Evolutionary conservation across 1,284 basidiomycete genomes (phyloP).

Genomic region (Apiotrichum sp.): DNA sequence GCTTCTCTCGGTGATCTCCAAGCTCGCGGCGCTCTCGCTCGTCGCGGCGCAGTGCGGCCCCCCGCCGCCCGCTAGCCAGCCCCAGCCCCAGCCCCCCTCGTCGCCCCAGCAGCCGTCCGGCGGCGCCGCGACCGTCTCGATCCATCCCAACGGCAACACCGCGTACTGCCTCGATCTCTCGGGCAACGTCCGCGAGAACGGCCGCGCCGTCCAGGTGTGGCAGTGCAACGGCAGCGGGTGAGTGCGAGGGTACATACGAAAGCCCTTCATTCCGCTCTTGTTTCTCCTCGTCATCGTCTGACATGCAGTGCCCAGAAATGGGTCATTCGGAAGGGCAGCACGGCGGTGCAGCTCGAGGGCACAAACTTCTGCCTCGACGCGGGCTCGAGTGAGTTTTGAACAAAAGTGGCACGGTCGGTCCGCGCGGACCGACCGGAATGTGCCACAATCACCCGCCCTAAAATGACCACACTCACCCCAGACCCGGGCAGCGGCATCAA

Average conservation of each 20-base stretch:
- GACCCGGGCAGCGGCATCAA: slow-evolving; percentile 6
- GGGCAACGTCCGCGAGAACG: slow-evolving; percentile 6
- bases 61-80: too few species aligned
- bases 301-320: slow-evolving; percentile 10
- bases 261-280: too few species aligned
- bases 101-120: too few species aligned
- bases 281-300: not conserved
- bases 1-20: too few species aligned
- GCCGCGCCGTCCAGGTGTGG: slow-evolving; percentile 10
- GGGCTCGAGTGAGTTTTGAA: slow-evolving; percentile 8
- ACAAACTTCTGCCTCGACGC: slow-evolving; percentile 36
- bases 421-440: too few species aligned
- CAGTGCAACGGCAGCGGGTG: slow-evolving; percentile 1
- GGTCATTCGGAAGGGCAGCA: not conserved
- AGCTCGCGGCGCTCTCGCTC: too few species aligned
- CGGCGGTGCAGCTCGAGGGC: slow-evolving; percentile 19
- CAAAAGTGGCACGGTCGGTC: too few species aligned
- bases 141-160: slow-evolving; percentile 8
- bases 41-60: too few species aligned
- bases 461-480: not conserved
- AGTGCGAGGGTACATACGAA: not conserved
- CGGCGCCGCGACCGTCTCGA: not conserved
- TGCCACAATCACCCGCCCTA: too few species aligned
- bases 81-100: too few species aligned
- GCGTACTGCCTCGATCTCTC: slow-evolving; percentile 12